Evolutionary conservation across 2,329 filamentous ascomycete genomes (phyloP).

Genomic region (Colletotrichum sp.): DNA sequence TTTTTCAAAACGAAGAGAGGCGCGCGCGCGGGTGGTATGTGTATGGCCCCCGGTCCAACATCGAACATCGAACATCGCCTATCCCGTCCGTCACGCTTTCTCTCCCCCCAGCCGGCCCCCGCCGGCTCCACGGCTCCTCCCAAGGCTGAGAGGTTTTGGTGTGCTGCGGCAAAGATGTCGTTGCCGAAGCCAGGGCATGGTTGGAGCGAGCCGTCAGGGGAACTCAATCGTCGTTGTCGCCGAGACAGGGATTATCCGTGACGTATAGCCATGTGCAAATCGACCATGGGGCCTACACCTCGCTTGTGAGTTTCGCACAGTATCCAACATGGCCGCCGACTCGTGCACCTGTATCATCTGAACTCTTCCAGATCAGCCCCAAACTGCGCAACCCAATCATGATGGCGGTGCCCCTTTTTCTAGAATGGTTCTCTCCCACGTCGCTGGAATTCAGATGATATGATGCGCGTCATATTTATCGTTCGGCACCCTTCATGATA

Average conservation of each 20-base stretch:
- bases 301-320: background rate
- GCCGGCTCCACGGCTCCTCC: background rate
- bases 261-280: background rate
- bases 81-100: background rate
- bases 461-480: slow-evolving; percentile 3
- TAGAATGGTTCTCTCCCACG: background rate
- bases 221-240: background rate
- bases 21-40: background rate
- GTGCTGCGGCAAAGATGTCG: background rate
- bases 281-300: background rate
- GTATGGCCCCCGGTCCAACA: background rate
- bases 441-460: background rate
- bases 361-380: background rate
- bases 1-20: background rate
- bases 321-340: background rate
- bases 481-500: background rate
- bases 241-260: background rate
- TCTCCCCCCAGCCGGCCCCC: background rate
- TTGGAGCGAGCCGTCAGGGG: background rate
- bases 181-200: background rate
- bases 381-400: background rate
- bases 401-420: background rate
- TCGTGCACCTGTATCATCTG: slow-evolving; percentile 12
- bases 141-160: background rate
- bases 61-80: background rate